phyloP scores from a whole-genome alignment of 2,329 filamentous ascomycete genomes.

The Xylariaceae sp. region DNA sequence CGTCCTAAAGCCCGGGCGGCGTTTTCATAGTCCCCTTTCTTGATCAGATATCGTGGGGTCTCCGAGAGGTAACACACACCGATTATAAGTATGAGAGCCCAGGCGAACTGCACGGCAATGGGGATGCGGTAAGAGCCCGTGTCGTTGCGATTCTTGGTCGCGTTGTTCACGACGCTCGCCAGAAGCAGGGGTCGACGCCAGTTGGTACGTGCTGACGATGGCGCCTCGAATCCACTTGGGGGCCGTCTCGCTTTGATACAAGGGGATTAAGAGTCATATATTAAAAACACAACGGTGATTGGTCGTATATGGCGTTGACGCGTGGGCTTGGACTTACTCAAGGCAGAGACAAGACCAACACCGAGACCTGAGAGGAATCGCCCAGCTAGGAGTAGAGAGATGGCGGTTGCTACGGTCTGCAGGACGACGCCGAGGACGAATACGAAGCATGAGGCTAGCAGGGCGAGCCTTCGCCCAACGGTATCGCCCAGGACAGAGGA shows the following conservation, averaged over 20 bases:
- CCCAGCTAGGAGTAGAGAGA: conserved; percentile 65
- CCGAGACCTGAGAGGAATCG: conserved; percentile 71
- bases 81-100: conserved; percentile 60
- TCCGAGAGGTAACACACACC: conserved; percentile 68
- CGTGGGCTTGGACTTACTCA: conserved; percentile 40
- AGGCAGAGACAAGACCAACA: conserved; percentile 68
- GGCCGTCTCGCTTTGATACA: conserved; percentile 68
- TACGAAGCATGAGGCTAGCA: conserved; percentile 58
- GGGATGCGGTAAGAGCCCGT: conserved; percentile 60
- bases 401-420: conserved; percentile 58
- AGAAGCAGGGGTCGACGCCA: conserved; percentile 64
- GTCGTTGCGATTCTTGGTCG: conserved; percentile 51
- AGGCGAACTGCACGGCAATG: conserved; percentile 61
- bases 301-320: background rate
- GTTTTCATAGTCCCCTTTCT: conserved; percentile 49
- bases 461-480: conserved; percentile 60
- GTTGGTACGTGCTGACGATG: conserved; percentile 66
- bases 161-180: conserved; percentile 62
- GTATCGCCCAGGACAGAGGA: conserved; percentile 60
- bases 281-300: conserved; percentile 13
- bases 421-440: conserved; percentile 65
- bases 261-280: conserved; percentile 48
- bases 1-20: conserved; percentile 55
- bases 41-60: conserved; percentile 69
- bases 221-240: conserved; percentile 70